Base-by-base conservation (phyloP, 2,329 filamentous ascomycete species). In the Cercospora brassicicola region DNA sequence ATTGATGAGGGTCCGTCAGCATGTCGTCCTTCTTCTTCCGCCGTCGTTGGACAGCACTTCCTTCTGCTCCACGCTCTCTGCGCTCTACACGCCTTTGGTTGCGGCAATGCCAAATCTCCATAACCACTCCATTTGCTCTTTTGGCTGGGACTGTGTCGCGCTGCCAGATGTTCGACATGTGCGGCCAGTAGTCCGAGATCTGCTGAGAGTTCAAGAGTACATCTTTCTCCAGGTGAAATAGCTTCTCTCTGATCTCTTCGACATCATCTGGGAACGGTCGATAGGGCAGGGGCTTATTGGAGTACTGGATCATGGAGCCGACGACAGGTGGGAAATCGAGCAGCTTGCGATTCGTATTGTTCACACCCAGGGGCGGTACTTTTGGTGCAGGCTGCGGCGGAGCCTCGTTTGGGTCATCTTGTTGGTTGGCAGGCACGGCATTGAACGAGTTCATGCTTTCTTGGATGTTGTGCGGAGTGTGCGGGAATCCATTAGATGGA, bases 151-250 rank as follows among this genome's bases (percentile, higher is more conserved):
- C 64, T 9, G 68, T 68, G 13, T 66, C 67, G 15, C 71, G 62
- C 20, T 64, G 45, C 65, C 65, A 74, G 11, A 74, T 42, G 57
- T 75, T 73, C 48, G 68, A 71, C 68, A 75, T 70, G 39, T 75
- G 73, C 20, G 69, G 68, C 67, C 72, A 72, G 56, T 73, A 73
- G 62, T 74, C 71, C 2, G 72, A 68, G 30, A 73, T 73, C 31
- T 73, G 70, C 62, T 75, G 73, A 62, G 71, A 73, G 53, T 70
- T 65, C 8, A 74, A 59, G 3, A 73, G 66, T 1, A 73, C 39
- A 2, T 71, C 65, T 56, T 72, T 18, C 30, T 75, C 70, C 23
- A 73, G 45, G 30, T 64, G 36, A 56, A 72, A 73, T 2, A 75
- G 59, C 60, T 74, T 74, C 8, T 72, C 45, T n/a, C 73, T 65